These are phyloP conservation scores for Themeda triandra DNA, from an alignment of 176 grass and related monocot species.

Conservation along the genomic window DNA sequence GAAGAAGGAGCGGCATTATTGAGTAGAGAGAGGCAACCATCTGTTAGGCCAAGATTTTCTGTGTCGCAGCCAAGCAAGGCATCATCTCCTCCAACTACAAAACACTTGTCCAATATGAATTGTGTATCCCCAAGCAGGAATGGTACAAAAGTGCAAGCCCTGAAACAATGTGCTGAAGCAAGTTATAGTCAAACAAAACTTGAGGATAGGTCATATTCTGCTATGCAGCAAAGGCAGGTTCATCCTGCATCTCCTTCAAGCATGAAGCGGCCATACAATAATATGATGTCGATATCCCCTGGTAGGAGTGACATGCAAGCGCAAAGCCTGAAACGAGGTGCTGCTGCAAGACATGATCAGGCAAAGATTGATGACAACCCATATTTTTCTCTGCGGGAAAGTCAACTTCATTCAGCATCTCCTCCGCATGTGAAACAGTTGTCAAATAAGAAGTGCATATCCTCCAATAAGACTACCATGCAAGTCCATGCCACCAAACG, in stretches of 20 bases:
- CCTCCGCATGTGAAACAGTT: background rate
- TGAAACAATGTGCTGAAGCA: background rate
- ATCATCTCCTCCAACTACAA: slow-evolving; percentile 5
- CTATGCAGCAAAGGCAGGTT: background rate
- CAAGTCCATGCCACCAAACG: background rate
- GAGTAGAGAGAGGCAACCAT: slow-evolving; percentile 14
- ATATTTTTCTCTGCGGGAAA: background rate
- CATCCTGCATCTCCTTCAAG: background rate
- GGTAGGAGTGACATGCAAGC: slow-evolving; percentile 12
- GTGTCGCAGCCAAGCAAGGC: background rate
- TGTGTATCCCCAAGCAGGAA: slow-evolving; percentile 10
- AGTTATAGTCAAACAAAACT: slow-evolving; percentile 14
- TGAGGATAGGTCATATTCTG: background rate
- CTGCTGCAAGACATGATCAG: slow-evolving; percentile 14
- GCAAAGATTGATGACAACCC: background rate
- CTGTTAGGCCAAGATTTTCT: background rate
- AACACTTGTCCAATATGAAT: background rate
- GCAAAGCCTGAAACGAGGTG: background rate
- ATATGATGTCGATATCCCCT: background rate
- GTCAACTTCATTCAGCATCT: background rate
- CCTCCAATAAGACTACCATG: slow-evolving; percentile 3
- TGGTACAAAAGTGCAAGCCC: background rate
- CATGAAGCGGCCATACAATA: background rate
- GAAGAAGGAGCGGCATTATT: slow-evolving; percentile 36
- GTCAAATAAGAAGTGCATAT: background rate